These are phyloP conservation scores for Globisporangium paroecandrum DNA, from an alignment of 352 stramenopile species.

Conservation along the genomic window DNA sequence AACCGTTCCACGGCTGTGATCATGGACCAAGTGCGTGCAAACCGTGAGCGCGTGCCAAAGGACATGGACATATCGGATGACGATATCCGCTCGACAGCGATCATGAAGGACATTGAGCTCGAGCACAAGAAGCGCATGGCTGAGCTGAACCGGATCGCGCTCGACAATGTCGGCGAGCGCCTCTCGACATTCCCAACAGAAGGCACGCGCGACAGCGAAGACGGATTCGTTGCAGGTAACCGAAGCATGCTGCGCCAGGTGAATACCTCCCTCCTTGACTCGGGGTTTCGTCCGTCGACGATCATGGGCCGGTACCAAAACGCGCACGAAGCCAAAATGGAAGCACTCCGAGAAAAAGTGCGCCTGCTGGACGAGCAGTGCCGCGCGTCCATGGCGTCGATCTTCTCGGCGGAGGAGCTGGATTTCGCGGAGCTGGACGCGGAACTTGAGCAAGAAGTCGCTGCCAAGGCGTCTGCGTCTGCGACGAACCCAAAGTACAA, in stretches of 20 bases:
- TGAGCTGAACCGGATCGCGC: constrained; percentile 47
- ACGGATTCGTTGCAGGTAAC: neutral
- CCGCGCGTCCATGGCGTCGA: constrained; percentile 51
- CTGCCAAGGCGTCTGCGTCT: neutral
- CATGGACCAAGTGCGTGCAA: constrained; percentile 42
- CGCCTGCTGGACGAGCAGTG: constrained; percentile 49
- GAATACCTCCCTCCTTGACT: constrained; percentile 16
- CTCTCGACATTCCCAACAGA: constrained; percentile 27
- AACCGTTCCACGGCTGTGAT: constrained; percentile 45
- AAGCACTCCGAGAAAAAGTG: constrained; percentile 37
- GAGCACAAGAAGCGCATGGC: constrained; percentile 51
- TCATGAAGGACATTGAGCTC: constrained; percentile 42
- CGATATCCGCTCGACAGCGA: constrained; percentile 26
- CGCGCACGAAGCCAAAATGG: constrained; percentile 45
- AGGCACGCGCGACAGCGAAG: constrained; percentile 4
- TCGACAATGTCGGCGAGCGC: constrained; percentile 41
- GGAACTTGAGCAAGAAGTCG: neutral
- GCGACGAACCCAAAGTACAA: constrained; percentile 15
- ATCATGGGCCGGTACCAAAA: constrained; percentile 45
- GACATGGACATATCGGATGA: constrained; percentile 11
- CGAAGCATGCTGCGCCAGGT: constrained; percentile 8
- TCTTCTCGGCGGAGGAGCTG: constrained; percentile 48
- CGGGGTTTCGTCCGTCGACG: constrained; percentile 39
- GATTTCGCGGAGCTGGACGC: constrained; percentile 35
- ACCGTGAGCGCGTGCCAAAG: constrained; percentile 22